These are phyloP conservation scores for Phytophthora idaei DNA, from an alignment of 352 stramenopile species.

Conservation along the genomic window DNA sequence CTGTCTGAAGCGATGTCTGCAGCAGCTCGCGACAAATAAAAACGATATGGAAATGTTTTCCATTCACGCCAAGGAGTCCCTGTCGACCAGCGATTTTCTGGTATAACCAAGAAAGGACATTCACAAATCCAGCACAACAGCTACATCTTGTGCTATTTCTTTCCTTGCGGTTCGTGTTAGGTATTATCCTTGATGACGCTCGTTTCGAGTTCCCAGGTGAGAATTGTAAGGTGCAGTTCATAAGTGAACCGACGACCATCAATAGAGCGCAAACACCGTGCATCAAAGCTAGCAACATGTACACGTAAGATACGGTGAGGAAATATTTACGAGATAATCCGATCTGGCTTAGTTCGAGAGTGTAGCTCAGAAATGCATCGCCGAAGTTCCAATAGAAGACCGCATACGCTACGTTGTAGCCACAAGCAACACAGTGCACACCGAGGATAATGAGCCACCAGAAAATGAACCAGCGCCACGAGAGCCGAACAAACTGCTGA, in stretches of 20 bases:
- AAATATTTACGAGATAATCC: not conserved
- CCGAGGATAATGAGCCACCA: constrained; percentile 4
- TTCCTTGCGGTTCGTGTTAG: not conserved
- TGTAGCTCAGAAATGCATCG: not conserved
- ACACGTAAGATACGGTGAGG: not conserved
- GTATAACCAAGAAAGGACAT: not conserved
- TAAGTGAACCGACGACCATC: not conserved
- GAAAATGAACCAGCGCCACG: not conserved
- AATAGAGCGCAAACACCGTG: not conserved
- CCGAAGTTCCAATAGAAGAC: not conserved
- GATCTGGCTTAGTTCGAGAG: not conserved
- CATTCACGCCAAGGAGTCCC: constrained; percentile 27
- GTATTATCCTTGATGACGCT: not conserved
- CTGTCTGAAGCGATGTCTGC: constrained; percentile 27
- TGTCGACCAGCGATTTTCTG: constrained; percentile 2
- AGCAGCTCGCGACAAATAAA: constrained; percentile 27
- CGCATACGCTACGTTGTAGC: not conserved
- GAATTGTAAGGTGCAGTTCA: not conserved
- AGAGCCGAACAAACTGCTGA: constrained; percentile 1
- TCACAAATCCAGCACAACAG: not conserved
- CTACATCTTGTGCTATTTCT: not conserved
- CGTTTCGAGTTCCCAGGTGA: not conserved
- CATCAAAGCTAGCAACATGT: not conserved
- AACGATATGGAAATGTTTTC: constrained; percentile 27
- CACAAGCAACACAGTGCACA: not conserved